Base-by-base conservation (phyloP, 2,329 filamentous ascomycete species). In the Colletotrichum orbiculare region DNA sequence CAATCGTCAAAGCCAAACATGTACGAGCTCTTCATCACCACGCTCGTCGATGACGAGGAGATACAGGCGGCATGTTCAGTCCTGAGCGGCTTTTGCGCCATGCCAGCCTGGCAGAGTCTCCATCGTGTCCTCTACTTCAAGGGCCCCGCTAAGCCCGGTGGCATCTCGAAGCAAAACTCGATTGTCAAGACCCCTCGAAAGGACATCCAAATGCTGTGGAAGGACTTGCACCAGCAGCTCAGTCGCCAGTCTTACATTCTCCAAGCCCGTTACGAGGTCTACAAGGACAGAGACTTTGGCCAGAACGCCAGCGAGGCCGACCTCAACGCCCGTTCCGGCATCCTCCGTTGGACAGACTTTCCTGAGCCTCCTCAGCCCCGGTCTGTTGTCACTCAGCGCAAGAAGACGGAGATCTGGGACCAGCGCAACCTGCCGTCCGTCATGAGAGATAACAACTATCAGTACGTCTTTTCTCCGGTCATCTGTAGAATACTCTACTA, bases 21-120 rank as follows among this genome's bases (percentile, higher is more conserved):
- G 85, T 83, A 87, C 71, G 86, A 89, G 73, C 76, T 89, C 15
- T 89, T 88, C 69, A 79, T 89, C 62, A 85, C 85, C 4, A 81
- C 84, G 9, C 73, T 82, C 49, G 80, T 90, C 57, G 77, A 79
- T 15, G 81, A 84, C 59, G 77, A 75, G 64, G 84, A 87, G 69
- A 78, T 85, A 41, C 74, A 77, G 53, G 79, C 76, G 62, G 83
- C 82, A 17, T 81, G 83, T 58, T 80, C 83, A 1, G 78, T 90
- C 9, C 75, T 90, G 7, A 80, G 85, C 62, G 87, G 87, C 15
- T 79, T 87, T 67, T 86, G 84, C 65, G 85, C 82, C 70, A 88
- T 87, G 82, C 76, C 78, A 2, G 81, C 85, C 1, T 83, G 81
- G 69, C 79, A 82, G 60, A 77, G 79, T 2, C 67, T 85, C 25